These are phyloP conservation scores for Plectranthus barbatus DNA, from an alignment of 257 asterid species.

Conservation along the genomic window DNA sequence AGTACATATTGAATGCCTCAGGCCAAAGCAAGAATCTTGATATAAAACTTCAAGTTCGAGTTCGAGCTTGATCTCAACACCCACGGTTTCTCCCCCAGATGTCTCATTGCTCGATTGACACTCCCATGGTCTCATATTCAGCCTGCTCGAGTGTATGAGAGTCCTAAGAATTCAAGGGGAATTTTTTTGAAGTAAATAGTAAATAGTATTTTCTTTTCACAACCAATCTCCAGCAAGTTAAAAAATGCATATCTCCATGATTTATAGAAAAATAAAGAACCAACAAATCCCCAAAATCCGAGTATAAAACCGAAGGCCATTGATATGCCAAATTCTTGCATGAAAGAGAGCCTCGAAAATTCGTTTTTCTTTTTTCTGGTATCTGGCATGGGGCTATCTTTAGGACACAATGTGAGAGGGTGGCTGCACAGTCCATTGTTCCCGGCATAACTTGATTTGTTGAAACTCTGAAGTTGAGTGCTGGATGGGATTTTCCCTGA, in stretches of 20 bases:
- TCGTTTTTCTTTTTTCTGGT: neutral
- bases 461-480: neutral
- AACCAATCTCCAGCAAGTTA: slow-evolving; percentile 11
- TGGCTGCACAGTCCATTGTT: neutral
- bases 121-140: too few relatives aligned
- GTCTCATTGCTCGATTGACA: too few relatives aligned
- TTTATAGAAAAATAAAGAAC: slow-evolving; percentile 5
- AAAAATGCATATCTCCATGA: slow-evolving; percentile 23
- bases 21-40: too few relatives aligned
- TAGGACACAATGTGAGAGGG: neutral
- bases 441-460: neutral
- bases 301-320: slow-evolving; percentile 16
- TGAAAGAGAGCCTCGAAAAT: neutral
- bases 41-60: too few relatives aligned
- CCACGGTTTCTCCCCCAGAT: too few relatives aligned
- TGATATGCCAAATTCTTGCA: slow-evolving; percentile 13
- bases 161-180: too few relatives aligned
- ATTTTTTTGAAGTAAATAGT: too few relatives aligned
- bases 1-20: too few relatives aligned
- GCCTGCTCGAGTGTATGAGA: too few relatives aligned
- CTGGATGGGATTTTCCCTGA: neutral
- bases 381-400: neutral
- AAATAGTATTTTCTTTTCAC: neutral
- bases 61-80: too few relatives aligned
- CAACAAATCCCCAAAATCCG: slow-evolving; percentile 31